Evolutionary conservation across 1,284 basidiomycete species (phyloP).

Genomic region (Cutaneotrichosporon sp.): DNA sequence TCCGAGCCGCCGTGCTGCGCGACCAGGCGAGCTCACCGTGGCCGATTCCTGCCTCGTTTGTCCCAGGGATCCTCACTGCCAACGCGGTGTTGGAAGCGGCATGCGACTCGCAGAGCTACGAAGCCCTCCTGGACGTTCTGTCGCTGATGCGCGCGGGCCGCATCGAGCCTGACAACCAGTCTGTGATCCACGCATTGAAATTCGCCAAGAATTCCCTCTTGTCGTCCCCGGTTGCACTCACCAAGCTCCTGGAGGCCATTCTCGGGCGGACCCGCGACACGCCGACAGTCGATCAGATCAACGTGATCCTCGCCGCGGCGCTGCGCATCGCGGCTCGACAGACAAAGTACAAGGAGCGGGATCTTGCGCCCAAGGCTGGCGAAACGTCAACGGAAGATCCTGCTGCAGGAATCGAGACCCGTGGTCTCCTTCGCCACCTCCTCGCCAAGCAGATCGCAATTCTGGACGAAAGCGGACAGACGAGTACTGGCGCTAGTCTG

Average conservation of each 20-base stretch:
- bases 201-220: constrained; percentile 18
- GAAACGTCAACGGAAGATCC: not conserved
- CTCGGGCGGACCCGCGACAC: constrained; percentile 15
- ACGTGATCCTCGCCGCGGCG: constrained; percentile 20
- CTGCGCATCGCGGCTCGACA: constrained; percentile 12
- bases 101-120: constrained; percentile 5
- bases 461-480: not conserved
- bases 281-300: constrained; percentile 23
- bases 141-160: constrained; percentile 16
- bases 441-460: constrained; percentile 4
- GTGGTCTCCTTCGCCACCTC: constrained; percentile 4
- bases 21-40: constrained; percentile 1
- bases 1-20: not conserved
- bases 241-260: constrained; percentile 22
- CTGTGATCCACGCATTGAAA: constrained; percentile 28
- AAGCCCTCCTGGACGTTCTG: constrained; percentile 12
- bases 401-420: not conserved
- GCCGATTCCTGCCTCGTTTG: constrained; percentile 11
- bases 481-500: constrained; percentile 13
- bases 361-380: not conserved
- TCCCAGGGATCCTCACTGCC: constrained; percentile 16
- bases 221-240: constrained; percentile 21
- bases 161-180: constrained; percentile 27
- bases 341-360: not conserved
- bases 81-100: constrained; percentile 20